phyloP scores from a whole-genome alignment of 2,329 filamentous ascomycete genomes.

The Xylaria digitata region DNA sequence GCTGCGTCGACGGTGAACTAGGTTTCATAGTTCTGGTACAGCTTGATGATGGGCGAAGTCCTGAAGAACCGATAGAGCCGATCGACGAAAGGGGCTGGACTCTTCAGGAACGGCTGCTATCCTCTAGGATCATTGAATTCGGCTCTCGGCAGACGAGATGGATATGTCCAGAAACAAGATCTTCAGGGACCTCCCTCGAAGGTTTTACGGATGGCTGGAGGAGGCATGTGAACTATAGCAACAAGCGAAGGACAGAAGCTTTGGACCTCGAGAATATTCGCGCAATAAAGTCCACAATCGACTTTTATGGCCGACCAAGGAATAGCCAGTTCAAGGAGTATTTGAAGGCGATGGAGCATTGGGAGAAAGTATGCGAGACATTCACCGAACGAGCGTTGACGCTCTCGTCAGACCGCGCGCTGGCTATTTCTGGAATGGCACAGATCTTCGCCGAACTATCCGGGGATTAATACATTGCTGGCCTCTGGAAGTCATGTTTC shows the following conservation, averaged over 20 bases:
- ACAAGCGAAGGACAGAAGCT: background rate
- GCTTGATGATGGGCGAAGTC: background rate
- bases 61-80: background rate
- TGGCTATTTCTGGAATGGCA: constrained; percentile 4
- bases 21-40: background rate
- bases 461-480: background rate
- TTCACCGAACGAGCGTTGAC: background rate
- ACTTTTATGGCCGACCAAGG: constrained; percentile 5
- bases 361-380: no score
- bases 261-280: background rate
- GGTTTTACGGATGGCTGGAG: constrained; percentile 4
- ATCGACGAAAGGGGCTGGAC: constrained; percentile 20
- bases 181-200: background rate
- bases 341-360: no score
- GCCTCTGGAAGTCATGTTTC: background rate
- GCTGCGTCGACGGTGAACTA: background rate
- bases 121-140: constrained; percentile 10
- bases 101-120: constrained; percentile 13
- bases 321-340: background rate
- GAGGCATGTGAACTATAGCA: background rate
- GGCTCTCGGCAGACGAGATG: constrained; percentile 8
- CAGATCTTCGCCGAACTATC: background rate
- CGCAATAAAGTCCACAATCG: background rate
- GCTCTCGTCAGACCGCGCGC: background rate
- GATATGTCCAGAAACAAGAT: background rate